Evolutionary conservation across 2,329 filamentous ascomycete species (phyloP).

Genomic region (Ilyonectria mors-panacis): DNA sequence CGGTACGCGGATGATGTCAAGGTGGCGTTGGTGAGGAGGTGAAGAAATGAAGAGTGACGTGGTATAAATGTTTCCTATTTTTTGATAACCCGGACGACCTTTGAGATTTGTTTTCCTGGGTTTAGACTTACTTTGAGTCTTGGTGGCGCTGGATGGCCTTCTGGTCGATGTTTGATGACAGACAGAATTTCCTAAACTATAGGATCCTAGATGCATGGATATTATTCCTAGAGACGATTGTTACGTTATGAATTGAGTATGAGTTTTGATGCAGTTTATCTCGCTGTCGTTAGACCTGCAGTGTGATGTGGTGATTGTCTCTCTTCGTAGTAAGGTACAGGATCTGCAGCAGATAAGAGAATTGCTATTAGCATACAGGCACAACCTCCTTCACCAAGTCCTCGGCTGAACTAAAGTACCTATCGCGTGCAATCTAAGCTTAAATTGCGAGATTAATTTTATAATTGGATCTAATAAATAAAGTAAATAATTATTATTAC

Average conservation of each 20-base stretch:
- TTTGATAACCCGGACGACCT: neutral
- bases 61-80: neutral
- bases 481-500: too few species aligned
- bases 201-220: constrained; percentile 15
- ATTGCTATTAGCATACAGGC: too few species aligned
- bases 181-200: constrained; percentile 1
- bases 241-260: constrained; percentile 7
- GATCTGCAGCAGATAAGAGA: too few species aligned
- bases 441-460: too few species aligned
- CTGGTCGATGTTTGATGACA: constrained; percentile 1
- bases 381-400: too few species aligned
- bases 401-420: too few species aligned
- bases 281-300: too few species aligned
- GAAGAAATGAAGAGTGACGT: constrained; percentile 13
- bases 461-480: too few species aligned
- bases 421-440: too few species aligned
- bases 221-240: constrained; percentile 1
- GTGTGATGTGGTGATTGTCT: too few species aligned
- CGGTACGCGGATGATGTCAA: constrained; percentile 48
- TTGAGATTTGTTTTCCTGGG: constrained; percentile 1
- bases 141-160: neutral
- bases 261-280: neutral
- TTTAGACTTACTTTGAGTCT: neutral
- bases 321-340: too few species aligned
- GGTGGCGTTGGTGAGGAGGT: constrained; percentile 42